A percentile compares a stretch with the other conserved stretches of the same genome.
Conservation (phyloP, 352 stramenopile genomes). For the Phytophthora pini region DNA sequence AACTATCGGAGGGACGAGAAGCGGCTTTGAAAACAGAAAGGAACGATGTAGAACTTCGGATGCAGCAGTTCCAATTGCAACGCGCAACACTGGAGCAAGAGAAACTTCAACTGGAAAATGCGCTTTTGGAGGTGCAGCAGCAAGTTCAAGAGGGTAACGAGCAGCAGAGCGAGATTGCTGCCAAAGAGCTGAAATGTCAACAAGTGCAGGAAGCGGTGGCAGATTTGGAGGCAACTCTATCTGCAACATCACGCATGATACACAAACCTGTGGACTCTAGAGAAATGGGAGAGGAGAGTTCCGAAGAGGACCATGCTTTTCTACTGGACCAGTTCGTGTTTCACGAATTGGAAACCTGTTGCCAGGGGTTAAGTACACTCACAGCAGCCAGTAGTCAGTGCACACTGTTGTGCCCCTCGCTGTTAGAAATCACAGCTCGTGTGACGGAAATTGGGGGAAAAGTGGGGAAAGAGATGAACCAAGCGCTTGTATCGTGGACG, state of each 20-base stretch:
- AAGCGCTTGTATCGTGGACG: no score
- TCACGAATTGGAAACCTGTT: slow-evolving; percentile 27
- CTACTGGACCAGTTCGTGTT: slow-evolving; percentile 23
- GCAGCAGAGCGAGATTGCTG: slow-evolving; percentile 14
- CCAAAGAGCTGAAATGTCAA: slow-evolving; percentile 27
- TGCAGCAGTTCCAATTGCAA: slow-evolving; percentile 17
- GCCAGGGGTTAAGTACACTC: slow-evolving; percentile 25
- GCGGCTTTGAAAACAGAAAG: slow-evolving; percentile 14
- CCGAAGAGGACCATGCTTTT: slow-evolving; percentile 7
- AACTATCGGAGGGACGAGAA: slow-evolving; percentile 11
- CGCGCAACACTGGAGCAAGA: slow-evolving; percentile 17
- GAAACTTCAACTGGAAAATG: slow-evolving; percentile 26
- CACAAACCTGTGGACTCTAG: background rate
- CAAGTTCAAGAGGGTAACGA: slow-evolving; percentile 23
- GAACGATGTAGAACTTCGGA: slow-evolving; percentile 3
- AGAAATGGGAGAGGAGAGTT: background rate
- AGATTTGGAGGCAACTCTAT: slow-evolving; percentile 49
- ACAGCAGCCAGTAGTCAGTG: slow-evolving; percentile 4
- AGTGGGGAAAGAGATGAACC: no score
- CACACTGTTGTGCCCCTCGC: slow-evolving; percentile 17
- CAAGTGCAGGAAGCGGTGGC: slow-evolving; percentile 34
- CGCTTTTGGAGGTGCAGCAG: slow-evolving; percentile 25
- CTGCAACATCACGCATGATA: slow-evolving; percentile 19
- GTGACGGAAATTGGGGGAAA: no score
- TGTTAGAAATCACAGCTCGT: slow-evolving; percentile 25